These are phyloP conservation scores for Plicaturopsis crispa DNA, from an alignment of 768 basidiomycete genomes.

Conservation along the genomic window DNA sequence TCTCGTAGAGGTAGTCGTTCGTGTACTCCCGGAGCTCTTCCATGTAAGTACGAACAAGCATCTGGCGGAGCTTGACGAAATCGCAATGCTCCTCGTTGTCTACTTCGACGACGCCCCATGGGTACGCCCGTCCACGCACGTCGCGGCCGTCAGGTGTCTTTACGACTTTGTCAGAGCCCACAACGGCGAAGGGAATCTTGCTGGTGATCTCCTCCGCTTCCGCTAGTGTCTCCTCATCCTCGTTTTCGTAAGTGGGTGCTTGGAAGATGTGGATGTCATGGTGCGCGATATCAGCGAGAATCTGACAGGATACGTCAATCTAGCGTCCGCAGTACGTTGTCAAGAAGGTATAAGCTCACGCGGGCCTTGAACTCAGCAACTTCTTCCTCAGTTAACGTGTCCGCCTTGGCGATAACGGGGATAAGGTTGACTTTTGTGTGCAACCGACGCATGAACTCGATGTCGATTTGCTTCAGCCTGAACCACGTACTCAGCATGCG, in stretches of 20 bases:
- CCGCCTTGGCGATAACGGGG: conserved; percentile 96
- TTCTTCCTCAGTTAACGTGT: conserved; percentile 97
- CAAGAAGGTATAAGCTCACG: conserved; percentile 39
- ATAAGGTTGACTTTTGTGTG: conserved; percentile 98
- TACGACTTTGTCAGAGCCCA: conserved; percentile 86
- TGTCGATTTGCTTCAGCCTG: conserved; percentile 97
- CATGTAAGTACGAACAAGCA: conserved; percentile 99
- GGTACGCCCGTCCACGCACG: conserved; percentile 93
- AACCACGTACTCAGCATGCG: conserved; percentile 1
- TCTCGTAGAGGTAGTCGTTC: conserved; percentile 93
- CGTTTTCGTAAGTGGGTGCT: conserved; percentile 94
- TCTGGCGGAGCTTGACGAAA: conserved; percentile 98
- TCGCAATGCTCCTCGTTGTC: conserved; percentile 99
- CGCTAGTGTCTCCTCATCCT: conserved; percentile 96
- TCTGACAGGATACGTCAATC: conserved; percentile 34
- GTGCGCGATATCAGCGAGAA: conserved; percentile 86
- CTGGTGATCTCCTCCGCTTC: conserved; percentile 96
- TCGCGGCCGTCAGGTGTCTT: conserved; percentile 79
- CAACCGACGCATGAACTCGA: conserved; percentile 97
- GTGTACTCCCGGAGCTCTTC: conserved; percentile 98
- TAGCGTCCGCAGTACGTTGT: too few species aligned
- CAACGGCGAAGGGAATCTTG: conserved; percentile 98
- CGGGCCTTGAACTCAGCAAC: conserved; percentile 88
- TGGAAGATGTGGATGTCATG: conserved; percentile 98
- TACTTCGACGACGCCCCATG: conserved; percentile 98